Evolutionary conservation across 352 stramenopile species (phyloP), one percentile per base, ranked within the genome.

Genomic region (Phytophthora aleatoria): DNA sequence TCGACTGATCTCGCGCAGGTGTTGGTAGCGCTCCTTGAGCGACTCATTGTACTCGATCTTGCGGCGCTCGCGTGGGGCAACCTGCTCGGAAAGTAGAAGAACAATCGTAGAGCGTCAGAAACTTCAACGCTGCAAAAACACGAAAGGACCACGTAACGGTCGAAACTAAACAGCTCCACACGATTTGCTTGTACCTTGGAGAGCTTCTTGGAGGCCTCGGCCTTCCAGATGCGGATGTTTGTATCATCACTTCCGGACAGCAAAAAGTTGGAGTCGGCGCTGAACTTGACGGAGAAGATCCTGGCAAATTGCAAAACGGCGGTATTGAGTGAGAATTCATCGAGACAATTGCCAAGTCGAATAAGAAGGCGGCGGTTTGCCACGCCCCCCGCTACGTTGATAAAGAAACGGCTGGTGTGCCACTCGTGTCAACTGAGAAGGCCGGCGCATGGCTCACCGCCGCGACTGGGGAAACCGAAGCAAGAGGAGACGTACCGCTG

Each of bases 211-310:
- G 90, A 97, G 3, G 96, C 93, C 39, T 97, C 76, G 2, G 97
- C 90, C 77, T 99, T 99, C 98, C 98, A 99, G 58, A 99, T 95
- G 50, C 98, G 90, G 33, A 99, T 83, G 76, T 99, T 99, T 30
- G 96, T 99, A 82, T 99, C 98, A 74, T 99, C 98, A 82, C 90
- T 98, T 51, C 98, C 98, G 12, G 93, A 99, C 9, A 99, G 74
- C 45, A 99, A 90, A 73, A 98, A 99, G 67, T 97, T 98, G 56
- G 87, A 56, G 64, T 95, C 87, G 65, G 86, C 85, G 44, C 83
- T 95, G 56, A 95, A 94, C 73, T 92, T 90, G 71, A 94, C 85
- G 33, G 82, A 90, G 65, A 93, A 94, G 54, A 95, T 92, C 16
- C 81, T 89, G 42, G 35, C 10, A 41, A 41, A 41, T 16, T 6